Percentiles rank a stretch among this genome's conserved stretches.
Evolutionary conservation across 2,329 filamentous ascomycete genomes (phyloP).

Genomic region (Tolypocladium paradoxum): DNA sequence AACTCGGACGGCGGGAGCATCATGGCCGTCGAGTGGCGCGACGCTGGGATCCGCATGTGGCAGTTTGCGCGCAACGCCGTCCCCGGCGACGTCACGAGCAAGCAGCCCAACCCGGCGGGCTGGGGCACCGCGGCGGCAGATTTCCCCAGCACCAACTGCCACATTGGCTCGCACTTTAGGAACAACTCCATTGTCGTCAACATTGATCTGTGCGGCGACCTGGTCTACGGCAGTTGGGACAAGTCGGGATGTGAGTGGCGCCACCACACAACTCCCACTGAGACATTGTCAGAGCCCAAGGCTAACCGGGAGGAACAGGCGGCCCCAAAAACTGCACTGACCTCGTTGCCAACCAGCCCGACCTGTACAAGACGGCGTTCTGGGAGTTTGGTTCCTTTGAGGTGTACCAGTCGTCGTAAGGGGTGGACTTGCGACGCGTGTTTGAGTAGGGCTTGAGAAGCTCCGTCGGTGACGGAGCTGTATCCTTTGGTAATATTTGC

Average conservation of each 20-base stretch:
- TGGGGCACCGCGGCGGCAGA: constrained; percentile 56
- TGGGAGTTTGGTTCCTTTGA: constrained; percentile 55
- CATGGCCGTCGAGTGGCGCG: constrained; percentile 50
- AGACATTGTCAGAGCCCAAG: neutral
- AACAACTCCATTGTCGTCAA: constrained; percentile 58
- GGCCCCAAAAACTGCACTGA: constrained; percentile 45
- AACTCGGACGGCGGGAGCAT: constrained; percentile 46
- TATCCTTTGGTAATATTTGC: neutral
- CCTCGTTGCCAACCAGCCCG: constrained; percentile 46
- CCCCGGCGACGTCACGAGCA: constrained; percentile 38
- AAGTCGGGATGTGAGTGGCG: constrained; percentile 30
- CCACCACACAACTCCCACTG: neutral
- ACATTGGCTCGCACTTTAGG: constrained; percentile 47
- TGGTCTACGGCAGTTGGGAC: constrained; percentile 36
- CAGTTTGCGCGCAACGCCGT: constrained; percentile 39
- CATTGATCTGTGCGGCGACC: constrained; percentile 52
- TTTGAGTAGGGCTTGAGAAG: neutral
- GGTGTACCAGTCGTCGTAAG: constrained; percentile 34
- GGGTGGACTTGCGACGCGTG: neutral
- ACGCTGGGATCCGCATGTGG: constrained; percentile 53
- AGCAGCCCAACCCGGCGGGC: constrained; percentile 45
- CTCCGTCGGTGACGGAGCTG: neutral
- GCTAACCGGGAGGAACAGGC: constrained; percentile 8
- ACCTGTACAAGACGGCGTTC: constrained; percentile 46
- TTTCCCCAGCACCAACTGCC: constrained; percentile 52